Evolutionary conservation across 2,329 filamentous ascomycete genomes (phyloP).

Genomic region (Stagonosporopsis rhizophila): DNA sequence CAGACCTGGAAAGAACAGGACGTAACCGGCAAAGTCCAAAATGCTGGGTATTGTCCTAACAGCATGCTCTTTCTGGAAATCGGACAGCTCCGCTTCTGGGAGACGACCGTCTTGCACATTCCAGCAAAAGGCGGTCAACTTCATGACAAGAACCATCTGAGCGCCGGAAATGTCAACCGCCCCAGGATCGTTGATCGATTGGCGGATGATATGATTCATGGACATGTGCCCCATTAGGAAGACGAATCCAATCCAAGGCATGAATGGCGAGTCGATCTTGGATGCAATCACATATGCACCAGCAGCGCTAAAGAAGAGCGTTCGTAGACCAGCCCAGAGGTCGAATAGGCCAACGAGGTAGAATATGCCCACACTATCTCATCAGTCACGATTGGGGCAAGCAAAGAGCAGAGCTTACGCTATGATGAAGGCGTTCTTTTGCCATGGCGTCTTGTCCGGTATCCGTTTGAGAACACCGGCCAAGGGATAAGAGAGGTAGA

Average conservation of each 20-base stretch:
- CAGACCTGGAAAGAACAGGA: constrained; percentile 91
- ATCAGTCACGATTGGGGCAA: constrained; percentile 11
- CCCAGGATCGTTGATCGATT: constrained; percentile 70
- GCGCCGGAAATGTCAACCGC: constrained; percentile 86
- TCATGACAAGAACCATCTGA: constrained; percentile 99
- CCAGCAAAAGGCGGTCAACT: constrained; percentile 95
- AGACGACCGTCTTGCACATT: constrained; percentile 93
- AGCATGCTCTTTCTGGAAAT: constrained; percentile 83
- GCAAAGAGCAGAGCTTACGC: constrained; percentile 55
- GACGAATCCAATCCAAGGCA: constrained; percentile 96
- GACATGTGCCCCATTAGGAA: constrained; percentile 98
- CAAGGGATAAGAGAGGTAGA: constrained; percentile 90
- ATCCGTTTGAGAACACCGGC: constrained; percentile 88
- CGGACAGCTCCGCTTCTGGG: constrained; percentile 79
- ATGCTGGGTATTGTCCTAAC: constrained; percentile 76
- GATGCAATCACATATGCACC: constrained; percentile 85
- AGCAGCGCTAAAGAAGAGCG: constrained; percentile 78
- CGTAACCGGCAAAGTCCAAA: constrained; percentile 86
- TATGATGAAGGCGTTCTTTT: constrained; percentile 90
- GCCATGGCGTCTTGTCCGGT: constrained; percentile 80
- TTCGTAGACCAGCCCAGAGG: constrained; percentile 83
- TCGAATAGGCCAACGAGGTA: constrained; percentile 94
- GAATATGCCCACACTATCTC: constrained; percentile 75
- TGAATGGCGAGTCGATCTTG: constrained; percentile 84
- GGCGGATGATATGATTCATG: constrained; percentile 83